Conservation (phyloP, 768 basidiomycete species). For the Serendipita sp. region DNA sequence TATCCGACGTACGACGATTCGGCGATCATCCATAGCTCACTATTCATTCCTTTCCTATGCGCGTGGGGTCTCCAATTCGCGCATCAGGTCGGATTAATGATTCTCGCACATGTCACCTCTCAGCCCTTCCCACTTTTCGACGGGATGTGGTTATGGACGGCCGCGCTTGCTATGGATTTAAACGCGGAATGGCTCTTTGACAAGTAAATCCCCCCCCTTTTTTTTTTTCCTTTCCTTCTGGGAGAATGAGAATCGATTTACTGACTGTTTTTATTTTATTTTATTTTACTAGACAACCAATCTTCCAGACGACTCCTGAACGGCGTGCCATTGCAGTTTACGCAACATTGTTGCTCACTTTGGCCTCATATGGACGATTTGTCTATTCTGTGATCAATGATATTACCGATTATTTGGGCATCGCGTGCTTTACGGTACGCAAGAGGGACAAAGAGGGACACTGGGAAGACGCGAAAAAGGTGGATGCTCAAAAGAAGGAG, state of each 20-base stretch:
- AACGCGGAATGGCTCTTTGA: constrained; percentile 54
- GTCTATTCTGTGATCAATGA: constrained; percentile 68
- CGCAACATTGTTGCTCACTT: constrained; percentile 48
- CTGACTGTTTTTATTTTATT: neutral
- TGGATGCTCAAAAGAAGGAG: constrained; percentile 9
- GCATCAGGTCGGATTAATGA: constrained; percentile 82
- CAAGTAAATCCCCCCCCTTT: constrained; percentile 28
- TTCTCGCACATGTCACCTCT: constrained; percentile 80
- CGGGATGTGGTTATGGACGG: constrained; percentile 69
- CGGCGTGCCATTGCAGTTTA: constrained; percentile 57
- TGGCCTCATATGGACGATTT: constrained; percentile 59
- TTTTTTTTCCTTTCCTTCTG: neutral
- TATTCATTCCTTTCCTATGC: constrained; percentile 75
- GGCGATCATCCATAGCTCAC: constrained; percentile 53
- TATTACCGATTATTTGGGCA: constrained; percentile 82
- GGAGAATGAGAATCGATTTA: neutral
- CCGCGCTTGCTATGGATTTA: constrained; percentile 65
- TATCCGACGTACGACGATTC: constrained; percentile 44
- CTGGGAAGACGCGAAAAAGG: constrained; percentile 29
- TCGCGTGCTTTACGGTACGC: constrained; percentile 85
- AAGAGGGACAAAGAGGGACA: constrained; percentile 60
- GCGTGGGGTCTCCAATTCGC: constrained; percentile 90
- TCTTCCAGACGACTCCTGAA: constrained; percentile 53
- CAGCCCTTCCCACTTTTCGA: constrained; percentile 75
- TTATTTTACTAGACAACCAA: constrained; percentile 29